Evolutionary conservation across 768 basidiomycete species (phyloP), one percentile per base, ranked within the genome.

Genomic region (Fistulinella prunicolor): DNA sequence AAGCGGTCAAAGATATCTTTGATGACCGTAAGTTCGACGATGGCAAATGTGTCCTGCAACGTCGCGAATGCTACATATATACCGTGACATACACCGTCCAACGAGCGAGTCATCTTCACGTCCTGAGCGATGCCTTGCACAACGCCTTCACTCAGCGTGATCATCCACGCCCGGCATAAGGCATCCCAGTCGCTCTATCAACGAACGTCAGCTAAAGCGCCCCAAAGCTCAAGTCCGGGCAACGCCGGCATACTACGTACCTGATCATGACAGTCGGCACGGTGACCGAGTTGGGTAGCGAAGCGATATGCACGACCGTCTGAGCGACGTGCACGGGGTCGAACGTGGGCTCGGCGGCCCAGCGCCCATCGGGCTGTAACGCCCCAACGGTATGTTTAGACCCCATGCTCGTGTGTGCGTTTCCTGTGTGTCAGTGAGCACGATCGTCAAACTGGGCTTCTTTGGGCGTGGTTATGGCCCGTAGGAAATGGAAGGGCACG

Each of bases 231-330:
- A 28, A 28, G 28, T 28, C n/a, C 28, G 28, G 28, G 6, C 28
- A 28, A 12, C 28, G 12, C 28, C 6, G 12, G 12, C 28, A 28
- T 6, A 12, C 28, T 4, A 73, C 82, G 47, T 55, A 89, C 89
- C 89, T 85, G 57, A 91, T 83, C 40, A 78, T 85, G 56, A 89
- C 70, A 19, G 83, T 77, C 32, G 89, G 74, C 45, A 92, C 76
- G 16, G 84, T 82, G 5, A 87, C 84, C 42, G 81, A 78, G 13
- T 75, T 73, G 0, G 88, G 88, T 34, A 93, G 71, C 37, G 70
- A 70, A 3, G 86, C 85, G 42, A 91, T 77, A 59, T 88, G 81
- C 8, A 86, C 83, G 30, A 93, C 66, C 1, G 84, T 77, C 46
- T 80, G 72, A 0, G 81, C 89, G 35, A 93, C 88, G 58, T 92